phyloP scores from a whole-genome alignment of 345 rosid species.

The Chamaenerion angustifolium region DNA sequence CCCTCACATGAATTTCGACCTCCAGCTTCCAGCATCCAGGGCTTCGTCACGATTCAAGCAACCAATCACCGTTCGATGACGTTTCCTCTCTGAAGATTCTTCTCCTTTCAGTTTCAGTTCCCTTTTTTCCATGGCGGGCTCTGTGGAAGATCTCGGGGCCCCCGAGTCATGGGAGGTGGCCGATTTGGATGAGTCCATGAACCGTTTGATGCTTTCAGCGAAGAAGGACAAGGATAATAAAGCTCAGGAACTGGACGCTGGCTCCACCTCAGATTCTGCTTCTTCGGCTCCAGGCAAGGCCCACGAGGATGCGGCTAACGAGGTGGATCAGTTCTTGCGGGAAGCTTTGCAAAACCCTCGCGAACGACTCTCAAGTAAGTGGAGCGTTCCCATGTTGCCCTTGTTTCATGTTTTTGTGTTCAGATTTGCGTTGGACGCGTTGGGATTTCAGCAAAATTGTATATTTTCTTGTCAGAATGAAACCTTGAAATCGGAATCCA shows the following conservation, averaged over 20 bases:
- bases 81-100: neutral
- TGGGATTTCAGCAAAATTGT: too few relatives aligned
- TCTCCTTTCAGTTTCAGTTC: neutral
- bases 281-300: constrained; percentile 12
- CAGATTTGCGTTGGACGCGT: constrained; percentile 1
- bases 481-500: neutral
- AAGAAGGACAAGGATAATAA: constrained; percentile 11
- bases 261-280: constrained; percentile 8
- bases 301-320: constrained; percentile 26
- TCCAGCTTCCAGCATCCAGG: too few relatives aligned
- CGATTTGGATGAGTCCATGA: constrained; percentile 62
- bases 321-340: constrained; percentile 68
- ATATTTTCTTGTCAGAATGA: neutral
- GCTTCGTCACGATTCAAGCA: too few relatives aligned
- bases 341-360: constrained; percentile 73
- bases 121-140: constrained; percentile 39
- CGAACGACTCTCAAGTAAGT: constrained; percentile 61
- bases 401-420: neutral
- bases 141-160: constrained; percentile 64
- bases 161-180: constrained; percentile 87
- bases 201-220: constrained; percentile 41
- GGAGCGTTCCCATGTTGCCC: neutral
- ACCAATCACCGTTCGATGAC: neutral
- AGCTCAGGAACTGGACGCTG: constrained; percentile 9
- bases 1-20: too few relatives aligned